These are phyloP conservation scores for Eudorina sp. DNA, from an alignment of 139 green algal species.

Conservation along the genomic window DNA sequence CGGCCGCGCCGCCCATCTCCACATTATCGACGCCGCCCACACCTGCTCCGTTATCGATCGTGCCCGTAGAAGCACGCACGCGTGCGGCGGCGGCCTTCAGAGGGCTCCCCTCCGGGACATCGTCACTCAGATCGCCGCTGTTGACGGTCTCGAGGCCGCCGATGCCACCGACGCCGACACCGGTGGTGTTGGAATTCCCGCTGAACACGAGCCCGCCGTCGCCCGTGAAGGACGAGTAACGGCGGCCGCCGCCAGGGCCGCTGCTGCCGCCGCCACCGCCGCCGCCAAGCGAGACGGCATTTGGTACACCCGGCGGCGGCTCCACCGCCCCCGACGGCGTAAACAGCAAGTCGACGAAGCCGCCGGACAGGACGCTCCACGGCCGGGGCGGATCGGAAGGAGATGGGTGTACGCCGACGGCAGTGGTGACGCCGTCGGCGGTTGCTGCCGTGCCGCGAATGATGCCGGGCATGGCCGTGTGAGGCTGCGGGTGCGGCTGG, in stretches of 20 bases:
- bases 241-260: not conserved
- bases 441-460: not conserved
- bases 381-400: not conserved
- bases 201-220: not conserved
- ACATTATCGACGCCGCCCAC: not conserved
- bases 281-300: not conserved
- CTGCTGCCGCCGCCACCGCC: not conserved
- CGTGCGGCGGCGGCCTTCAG: not conserved
- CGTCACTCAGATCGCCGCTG: not conserved
- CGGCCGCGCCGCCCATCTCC: no score
- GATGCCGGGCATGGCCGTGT: no score
- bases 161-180: no score
- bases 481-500: not conserved
- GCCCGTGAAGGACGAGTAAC: not conserved
- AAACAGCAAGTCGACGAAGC: slow-evolving; percentile 32
- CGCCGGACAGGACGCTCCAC: slow-evolving; percentile 32
- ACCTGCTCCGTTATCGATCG: not conserved
- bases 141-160: not conserved
- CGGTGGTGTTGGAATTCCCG: not conserved
- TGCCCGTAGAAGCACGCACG: not conserved
- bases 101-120: not conserved
- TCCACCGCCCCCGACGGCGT: not conserved
- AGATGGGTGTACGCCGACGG: not conserved
- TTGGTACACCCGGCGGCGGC: slow-evolving; percentile 5
- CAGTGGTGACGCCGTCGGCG: not conserved